Evolutionary conservation across 768 basidiomycete species (phyloP).

Genomic region (Suillus ampliporus): DNA sequence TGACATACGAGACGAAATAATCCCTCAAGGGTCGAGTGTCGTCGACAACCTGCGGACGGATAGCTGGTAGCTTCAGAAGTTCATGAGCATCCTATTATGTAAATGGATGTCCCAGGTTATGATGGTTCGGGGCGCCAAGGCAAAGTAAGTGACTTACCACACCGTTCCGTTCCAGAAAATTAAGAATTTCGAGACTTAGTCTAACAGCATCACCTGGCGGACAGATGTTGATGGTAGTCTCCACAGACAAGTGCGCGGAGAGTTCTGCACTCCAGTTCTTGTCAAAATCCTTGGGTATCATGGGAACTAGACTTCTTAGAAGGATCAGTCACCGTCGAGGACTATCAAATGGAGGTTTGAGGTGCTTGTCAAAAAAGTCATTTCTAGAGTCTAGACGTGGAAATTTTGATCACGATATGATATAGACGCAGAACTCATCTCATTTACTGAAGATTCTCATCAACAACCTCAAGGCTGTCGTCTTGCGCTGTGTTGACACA

Average conservation of each 20-base stretch:
- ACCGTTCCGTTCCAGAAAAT: conserved; percentile 38
- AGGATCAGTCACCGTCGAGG: no score
- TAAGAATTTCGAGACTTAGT: conserved; percentile 46
- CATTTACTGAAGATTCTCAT: background rate
- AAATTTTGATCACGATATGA: background rate
- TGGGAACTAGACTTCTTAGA: background rate
- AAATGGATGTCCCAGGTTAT: conserved; percentile 1
- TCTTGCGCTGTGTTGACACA: no score
- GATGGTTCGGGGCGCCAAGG: background rate
- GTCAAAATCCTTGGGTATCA: conserved; percentile 1
- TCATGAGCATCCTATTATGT: conserved; percentile 32
- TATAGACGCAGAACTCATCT: background rate
- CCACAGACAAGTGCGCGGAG: conserved; percentile 12
- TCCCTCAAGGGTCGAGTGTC: conserved; percentile 55
- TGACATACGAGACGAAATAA: conserved; percentile 57
- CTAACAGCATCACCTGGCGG: conserved; percentile 25
- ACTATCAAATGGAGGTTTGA: background rate
- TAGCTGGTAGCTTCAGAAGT: conserved; percentile 43
- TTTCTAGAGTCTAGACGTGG: background rate
- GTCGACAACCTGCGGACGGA: conserved; percentile 40
- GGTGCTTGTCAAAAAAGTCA: background rate
- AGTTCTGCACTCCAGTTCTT: background rate
- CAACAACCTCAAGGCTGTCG: no score
- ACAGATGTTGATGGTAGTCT: conserved; percentile 21
- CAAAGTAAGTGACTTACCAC: conserved; percentile 32